Base-by-base conservation (phyloP, 2,329 filamentous ascomycete species). In the Chrysosporium keratinophilum region DNA sequence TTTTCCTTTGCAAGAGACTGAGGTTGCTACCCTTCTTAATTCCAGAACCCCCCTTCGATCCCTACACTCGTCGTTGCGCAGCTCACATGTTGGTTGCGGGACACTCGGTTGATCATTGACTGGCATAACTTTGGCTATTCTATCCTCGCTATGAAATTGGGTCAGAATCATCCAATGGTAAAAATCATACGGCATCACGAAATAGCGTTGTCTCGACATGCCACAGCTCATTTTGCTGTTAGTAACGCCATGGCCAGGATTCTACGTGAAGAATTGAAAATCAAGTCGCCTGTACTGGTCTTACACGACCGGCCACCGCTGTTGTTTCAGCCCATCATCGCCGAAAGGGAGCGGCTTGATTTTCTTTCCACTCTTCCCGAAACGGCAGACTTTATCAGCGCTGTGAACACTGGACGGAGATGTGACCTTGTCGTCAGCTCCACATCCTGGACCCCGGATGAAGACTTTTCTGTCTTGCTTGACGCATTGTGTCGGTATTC, bases 91-190 rank as follows among this genome's bases (percentile, higher is more conserved):
- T 79, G 83, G 61, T 68, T 95, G 49, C 84, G 93, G 48, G 84
- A 87, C 61, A 95, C 87, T 39, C 80, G 81, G 54, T 78, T 98
- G 3, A 77, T 97, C 57, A 86, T 97, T 53, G 93, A 98, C 74
- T 98, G 93, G 93, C 93, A 98, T 74, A 98, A 98, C 71, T 97
- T 96, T 69, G 93, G 91, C 61, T 95, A 91, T 77, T 91, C 88
- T 7, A 95, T 98, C 62, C 80, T 98, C 2, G 86, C 78, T 1
- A 69, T 85, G 47, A 84, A 83, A 57, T 72, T 85, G 1, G 80
- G 81, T 0, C 59, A 71, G 1, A 69, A 65, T 5, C 87, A 94
- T 64, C 85, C 84, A 0, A 78, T 96, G n/a, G 88, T 96, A 7
- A 76, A 72, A 28, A 65, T 94, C 7, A 87, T 91, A 20, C 82